Base-by-base conservation (phyloP, 345 rosid genomes). In the Hypericum androsaemum region DNA sequence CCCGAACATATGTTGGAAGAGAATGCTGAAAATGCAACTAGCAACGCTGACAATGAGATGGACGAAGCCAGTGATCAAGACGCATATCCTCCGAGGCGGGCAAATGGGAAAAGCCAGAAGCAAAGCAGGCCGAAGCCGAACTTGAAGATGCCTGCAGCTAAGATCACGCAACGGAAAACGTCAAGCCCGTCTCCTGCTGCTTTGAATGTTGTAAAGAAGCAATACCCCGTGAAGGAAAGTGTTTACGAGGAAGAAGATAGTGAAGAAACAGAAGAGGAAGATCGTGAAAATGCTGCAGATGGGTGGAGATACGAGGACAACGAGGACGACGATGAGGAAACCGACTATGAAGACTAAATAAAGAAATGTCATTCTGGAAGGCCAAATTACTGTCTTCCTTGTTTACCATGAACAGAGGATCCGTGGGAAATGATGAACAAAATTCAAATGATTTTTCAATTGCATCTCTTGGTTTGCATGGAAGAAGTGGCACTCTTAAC, bases 41-140 rank as follows among this genome's bases (percentile, higher is more conserved):
- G 61, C 0, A 65, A 57, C 60, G 82, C 64, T 10, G 86, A 80
- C 32, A 80, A 78, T 48, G 89, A 79, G 61, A 54, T 84, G 71
- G 98, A 92, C 35, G 96, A 84, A 45, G 94, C 59, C 46, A 88
- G 96, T 6, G 95, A 87, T 64, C 98, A 79, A 64, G 96, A 83
- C 35, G 76, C 80, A 57, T 79, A 68, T 68, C 54, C 52, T 43
- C 77, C 73, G 57, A 88, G 81, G 66, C 84, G 76, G 7, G 73
- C 58, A 22, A 82, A 75, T 7, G 88, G 88, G 15, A 88, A 75
- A 77, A 64, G 54, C 59, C 77, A 68, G 50, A 85, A 85, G 61
- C 83, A 71, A 47, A 77, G 75, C 67, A 76, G 89, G 69, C 32
- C 67, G 39, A 88, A 77, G 59, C 85, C 89, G 16, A 81, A 57